Evolutionary conservation across 352 stramenopile genomes (phyloP), one percentile per base, ranked within the genome.

Genomic region (Globisporangium alternatum): DNA sequence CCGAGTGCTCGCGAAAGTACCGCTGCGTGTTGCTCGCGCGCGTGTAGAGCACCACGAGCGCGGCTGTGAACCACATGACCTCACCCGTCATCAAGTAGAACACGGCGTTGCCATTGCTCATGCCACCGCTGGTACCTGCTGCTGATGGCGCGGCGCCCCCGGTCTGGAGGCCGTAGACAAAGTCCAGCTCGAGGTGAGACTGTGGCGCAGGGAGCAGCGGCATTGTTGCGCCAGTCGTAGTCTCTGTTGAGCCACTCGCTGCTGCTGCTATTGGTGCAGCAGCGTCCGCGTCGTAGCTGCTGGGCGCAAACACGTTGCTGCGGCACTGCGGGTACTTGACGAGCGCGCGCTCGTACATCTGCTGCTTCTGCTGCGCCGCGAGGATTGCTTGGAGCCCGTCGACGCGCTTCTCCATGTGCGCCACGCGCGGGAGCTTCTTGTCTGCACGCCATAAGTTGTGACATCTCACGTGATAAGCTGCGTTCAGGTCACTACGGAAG

Each of bases 341-440:
- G 30, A 89, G 49, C 17, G 83, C 80, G 48, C 75, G 69, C 35
- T 90, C 83, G 49, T 90, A 88, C 74, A 86, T 82, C 8, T 73
- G 65, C 45, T 90, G 80, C 47, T 83, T 87, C 39, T 89, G 78
- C 56, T 89, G 76, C 22, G 67, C 71, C 1, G 80, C 66, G 25
- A 83, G 60, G 35, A 85, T 57, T 21, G 73, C 58, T 31, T 83
- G 71, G 19, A 80, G 56, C 0, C 68, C 75, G 25, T 84, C 74
- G 15, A 56, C 54, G n/a, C 76, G 74, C 60, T 90, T 90, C 39
- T 89, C 83, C 12, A 91, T 91, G 56, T 81, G 75, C 4, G 83
- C 83, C 22, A 91, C 83, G 19, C 83, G 79, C 49, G 83, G 83
- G 8, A 91, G 70, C 53, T 84, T 78, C 66, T 89, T 90, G 57